Percentiles rank a stretch among this genome's conserved stretches.
Evolutionary conservation across 176 grass and related monocot genomes (phyloP).

Genomic region (Ensete glaucum): DNA sequence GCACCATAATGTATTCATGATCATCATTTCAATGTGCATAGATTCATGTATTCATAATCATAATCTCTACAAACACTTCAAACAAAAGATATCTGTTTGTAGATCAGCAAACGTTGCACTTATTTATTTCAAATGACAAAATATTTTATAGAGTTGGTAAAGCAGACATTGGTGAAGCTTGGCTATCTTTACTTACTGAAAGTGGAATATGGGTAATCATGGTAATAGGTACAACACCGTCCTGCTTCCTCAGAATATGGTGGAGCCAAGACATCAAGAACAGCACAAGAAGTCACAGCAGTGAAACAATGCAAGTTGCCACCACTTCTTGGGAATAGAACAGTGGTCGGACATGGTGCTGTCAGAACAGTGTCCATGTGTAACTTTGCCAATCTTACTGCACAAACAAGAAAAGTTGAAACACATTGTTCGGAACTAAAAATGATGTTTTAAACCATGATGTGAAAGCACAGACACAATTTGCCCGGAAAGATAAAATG

Average conservation of each 20-base stretch:
- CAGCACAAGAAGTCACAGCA: conserved; percentile 63
- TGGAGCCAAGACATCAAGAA: conserved; percentile 66
- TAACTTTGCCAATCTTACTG: conserved; percentile 61
- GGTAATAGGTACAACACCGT: conserved; percentile 53
- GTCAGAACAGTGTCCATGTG: conserved; percentile 47
- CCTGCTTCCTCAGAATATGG: conserved; percentile 45
- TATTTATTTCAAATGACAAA: background rate
- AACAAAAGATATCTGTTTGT: too few relatives aligned
- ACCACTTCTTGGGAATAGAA: conserved; percentile 59
- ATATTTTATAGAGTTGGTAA: background rate
- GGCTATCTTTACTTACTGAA: conserved; percentile 47
- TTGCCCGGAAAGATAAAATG: too few relatives aligned
- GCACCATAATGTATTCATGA: background rate
- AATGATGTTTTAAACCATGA: too few relatives aligned
- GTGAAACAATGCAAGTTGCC: conserved; percentile 75
- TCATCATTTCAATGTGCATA: background rate
- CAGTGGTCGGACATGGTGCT: conserved; percentile 45
- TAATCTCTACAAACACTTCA: too few relatives aligned
- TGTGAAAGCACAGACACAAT: too few relatives aligned
- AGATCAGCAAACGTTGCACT: background rate
- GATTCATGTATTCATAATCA: too few relatives aligned
- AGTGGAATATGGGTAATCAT: conserved; percentile 55
- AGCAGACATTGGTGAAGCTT: background rate
- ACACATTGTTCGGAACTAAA: background rate
- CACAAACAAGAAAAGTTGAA: background rate